Evolutionary conservation across 129 eudicot species (phyloP).

Genomic region (Calendula officinalis): DNA sequence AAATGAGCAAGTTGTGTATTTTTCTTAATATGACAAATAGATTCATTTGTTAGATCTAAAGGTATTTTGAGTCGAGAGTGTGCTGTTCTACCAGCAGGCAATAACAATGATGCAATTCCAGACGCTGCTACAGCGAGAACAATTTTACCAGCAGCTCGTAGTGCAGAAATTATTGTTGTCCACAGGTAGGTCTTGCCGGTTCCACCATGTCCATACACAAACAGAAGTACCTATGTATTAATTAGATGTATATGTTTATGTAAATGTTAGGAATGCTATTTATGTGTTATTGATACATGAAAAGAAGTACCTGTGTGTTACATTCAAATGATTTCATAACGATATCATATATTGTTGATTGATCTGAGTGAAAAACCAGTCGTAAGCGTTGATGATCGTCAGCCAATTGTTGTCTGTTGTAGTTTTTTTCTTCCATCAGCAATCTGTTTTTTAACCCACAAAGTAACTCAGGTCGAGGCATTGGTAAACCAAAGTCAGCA

Average conservation of each 20-base stretch:
- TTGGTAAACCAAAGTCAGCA: too few species aligned
- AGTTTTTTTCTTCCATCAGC: not conserved
- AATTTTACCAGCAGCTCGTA: too few species aligned
- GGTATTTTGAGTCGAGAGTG: not conserved
- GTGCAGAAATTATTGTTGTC: too few species aligned
- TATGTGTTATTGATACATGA: too few species aligned
- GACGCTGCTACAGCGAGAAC: too few species aligned
- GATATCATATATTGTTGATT: not conserved
- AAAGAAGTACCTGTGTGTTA: not conserved
- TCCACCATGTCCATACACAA: too few species aligned
- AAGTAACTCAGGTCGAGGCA: not conserved
- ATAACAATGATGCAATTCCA: not conserved
- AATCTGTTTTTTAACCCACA: not conserved
- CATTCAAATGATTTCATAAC: not conserved
- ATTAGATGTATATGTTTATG: too few species aligned
- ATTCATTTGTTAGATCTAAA: not conserved
- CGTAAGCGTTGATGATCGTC: not conserved
- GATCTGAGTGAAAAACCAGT: too few species aligned
- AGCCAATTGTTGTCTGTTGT: not conserved
- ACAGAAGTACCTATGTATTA: too few species aligned
- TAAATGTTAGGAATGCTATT: too few species aligned
- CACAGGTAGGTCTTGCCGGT: too few species aligned
- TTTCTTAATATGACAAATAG: not conserved
- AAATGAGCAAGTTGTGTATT: not conserved
- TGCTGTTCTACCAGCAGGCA: not conserved